Evolutionary conservation across 306 rosid genomes (phyloP).

Genomic region (Cucurbita argyrosperma): DNA sequence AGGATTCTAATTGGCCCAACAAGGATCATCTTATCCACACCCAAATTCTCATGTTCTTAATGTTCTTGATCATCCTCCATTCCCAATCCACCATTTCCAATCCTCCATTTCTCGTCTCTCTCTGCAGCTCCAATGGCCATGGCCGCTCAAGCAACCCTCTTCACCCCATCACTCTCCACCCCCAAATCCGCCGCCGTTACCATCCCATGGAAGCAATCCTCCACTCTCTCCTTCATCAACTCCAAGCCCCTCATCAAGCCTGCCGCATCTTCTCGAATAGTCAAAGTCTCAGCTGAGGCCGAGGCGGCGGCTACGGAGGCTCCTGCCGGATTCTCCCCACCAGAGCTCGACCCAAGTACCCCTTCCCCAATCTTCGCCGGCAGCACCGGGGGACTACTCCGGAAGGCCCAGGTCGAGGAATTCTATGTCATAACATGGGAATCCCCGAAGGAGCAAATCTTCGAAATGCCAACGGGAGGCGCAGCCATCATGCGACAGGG

Average conservation of each 20-base stretch:
- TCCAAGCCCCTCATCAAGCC: constrained; percentile 29
- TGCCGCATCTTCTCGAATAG: constrained; percentile 10
- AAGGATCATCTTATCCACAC: constrained; percentile 48
- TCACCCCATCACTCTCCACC: constrained; percentile 43
- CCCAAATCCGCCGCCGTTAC: constrained; percentile 23
- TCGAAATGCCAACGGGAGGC: constrained; percentile 98
- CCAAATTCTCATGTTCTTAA: constrained; percentile 9
- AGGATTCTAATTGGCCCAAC: constrained; percentile 32
- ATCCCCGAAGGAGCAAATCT: constrained; percentile 80
- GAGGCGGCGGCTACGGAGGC: constrained; percentile 22
- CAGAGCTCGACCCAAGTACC: constrained; percentile 74
- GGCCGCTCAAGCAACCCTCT: constrained; percentile 82
- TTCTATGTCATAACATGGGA: constrained; percentile 95
- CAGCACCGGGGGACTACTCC: constrained; percentile 77
- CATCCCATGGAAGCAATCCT: constrained; percentile 50
- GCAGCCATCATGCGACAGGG: constrained; percentile 97
- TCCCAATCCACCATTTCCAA: not conserved
- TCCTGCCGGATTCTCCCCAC: constrained; percentile 90
- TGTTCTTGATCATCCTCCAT: not conserved
- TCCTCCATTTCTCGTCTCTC: no score
- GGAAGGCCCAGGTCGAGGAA: constrained; percentile 93
- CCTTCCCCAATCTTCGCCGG: constrained; percentile 93
- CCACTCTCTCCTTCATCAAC: constrained; percentile 32
- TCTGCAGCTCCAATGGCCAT: constrained; percentile 30
- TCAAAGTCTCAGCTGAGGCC: constrained; percentile 28